These are phyloP conservation scores for Kwoniella sp. DNA, from an alignment of 768 basidiomycete genomes.

Conservation along the genomic window DNA sequence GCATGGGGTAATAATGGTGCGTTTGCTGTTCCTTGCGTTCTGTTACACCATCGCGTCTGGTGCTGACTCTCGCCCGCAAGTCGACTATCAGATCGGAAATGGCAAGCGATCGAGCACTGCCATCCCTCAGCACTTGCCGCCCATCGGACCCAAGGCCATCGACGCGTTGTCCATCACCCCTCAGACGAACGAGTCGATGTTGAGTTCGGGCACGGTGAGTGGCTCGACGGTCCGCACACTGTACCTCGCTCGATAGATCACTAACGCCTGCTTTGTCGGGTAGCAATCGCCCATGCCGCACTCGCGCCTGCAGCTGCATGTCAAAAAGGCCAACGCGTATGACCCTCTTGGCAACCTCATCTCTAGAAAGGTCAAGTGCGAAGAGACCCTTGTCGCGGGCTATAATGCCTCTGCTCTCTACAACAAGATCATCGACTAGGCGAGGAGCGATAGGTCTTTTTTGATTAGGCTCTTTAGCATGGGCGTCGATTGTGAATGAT, in stretches of 20 bases:
- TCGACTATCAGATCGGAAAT: conserved; percentile 51
- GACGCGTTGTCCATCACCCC: conserved; percentile 1
- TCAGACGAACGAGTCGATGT: conserved; percentile 15
- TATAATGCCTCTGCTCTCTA: conserved; percentile 51
- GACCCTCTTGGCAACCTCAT: conserved; percentile 45
- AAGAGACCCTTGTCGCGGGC: conserved; percentile 50
- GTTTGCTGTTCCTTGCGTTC: too few relatives aligned
- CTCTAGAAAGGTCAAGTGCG: conserved; percentile 42
- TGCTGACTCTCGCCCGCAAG: conserved; percentile 6
- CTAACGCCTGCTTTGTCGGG: background rate
- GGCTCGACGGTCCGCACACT: background rate
- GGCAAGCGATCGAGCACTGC: conserved; percentile 51
- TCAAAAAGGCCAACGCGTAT: conserved; percentile 38
- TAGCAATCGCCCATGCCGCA: conserved; percentile 51
- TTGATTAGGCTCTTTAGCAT: too few relatives aligned
- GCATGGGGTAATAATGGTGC: conserved; percentile 48
- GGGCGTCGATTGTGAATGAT: too few relatives aligned
- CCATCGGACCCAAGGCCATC: conserved; percentile 28
- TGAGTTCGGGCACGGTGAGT: conserved; percentile 44
- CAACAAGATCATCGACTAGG: conserved; percentile 48
- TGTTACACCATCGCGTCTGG: background rate
- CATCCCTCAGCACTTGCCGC: conserved; percentile 52
- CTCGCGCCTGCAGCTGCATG: conserved; percentile 49
- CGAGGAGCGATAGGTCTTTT: background rate
- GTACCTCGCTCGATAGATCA: background rate